Evolutionary conservation across 306 rosid species (phyloP).

Genomic region (Vigna mungo): DNA sequence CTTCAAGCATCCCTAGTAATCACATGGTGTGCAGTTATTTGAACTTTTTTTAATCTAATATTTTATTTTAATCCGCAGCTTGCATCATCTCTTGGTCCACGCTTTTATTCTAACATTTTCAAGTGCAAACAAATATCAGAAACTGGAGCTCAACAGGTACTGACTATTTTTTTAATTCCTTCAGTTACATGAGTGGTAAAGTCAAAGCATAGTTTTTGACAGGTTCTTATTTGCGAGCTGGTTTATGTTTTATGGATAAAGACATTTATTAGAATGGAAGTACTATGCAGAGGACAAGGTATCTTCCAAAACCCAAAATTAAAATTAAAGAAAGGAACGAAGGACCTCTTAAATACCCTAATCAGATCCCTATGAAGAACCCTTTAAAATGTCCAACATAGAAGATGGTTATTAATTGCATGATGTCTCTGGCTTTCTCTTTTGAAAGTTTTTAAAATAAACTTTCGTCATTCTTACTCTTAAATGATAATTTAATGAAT

Average conservation of each 20-base stretch:
- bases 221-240: constrained; percentile 28
- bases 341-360: background rate
- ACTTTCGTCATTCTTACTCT: background rate
- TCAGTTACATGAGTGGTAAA: constrained; percentile 26
- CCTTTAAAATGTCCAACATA: constrained; percentile 5
- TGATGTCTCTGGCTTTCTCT: constrained; percentile 8
- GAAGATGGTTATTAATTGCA: constrained; percentile 11
- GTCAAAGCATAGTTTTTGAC: constrained; percentile 13
- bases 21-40: constrained; percentile 34
- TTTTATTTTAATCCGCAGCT: constrained; percentile 65
- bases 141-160: constrained; percentile 99
- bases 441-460: background rate
- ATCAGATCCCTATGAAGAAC: background rate
- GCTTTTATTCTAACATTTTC: constrained; percentile 90
- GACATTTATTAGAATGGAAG: constrained; percentile 3
- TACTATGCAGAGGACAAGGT: constrained; percentile 4
- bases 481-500: constrained; percentile 6
- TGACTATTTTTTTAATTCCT: constrained; percentile 17
- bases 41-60: constrained; percentile 25
- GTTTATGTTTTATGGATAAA: constrained; percentile 7
- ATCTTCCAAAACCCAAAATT: constrained; percentile 10
- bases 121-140: constrained; percentile 99
- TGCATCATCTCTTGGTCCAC: constrained; percentile 98
- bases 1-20: constrained; percentile 28
- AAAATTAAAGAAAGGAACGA: background rate